Conservation (phyloP, 371 early-diverging fungal species). For the Circinella umbellata region DNA sequence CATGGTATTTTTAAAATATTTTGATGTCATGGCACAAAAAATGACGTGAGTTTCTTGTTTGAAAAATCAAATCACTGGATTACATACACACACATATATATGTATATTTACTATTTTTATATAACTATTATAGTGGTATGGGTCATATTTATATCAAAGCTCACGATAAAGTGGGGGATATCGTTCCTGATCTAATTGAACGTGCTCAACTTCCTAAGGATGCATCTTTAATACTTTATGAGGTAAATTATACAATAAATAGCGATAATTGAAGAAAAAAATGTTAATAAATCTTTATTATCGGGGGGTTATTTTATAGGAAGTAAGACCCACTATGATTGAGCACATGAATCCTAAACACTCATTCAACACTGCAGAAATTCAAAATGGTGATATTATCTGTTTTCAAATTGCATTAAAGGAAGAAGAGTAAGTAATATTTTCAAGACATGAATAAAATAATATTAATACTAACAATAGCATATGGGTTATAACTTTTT, state of each 20-base stretch:
- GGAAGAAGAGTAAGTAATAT: slow-evolving; percentile 59
- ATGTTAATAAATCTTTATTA: not conserved
- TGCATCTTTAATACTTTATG: slow-evolving; percentile 70
- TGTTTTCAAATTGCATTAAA: slow-evolving; percentile 71
- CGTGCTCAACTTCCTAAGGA: slow-evolving; percentile 60
- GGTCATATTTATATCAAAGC: slow-evolving; percentile 68
- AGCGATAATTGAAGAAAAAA: no score
- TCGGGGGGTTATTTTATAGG: slow-evolving; percentile 41
- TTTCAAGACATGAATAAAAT: no score
- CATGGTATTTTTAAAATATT: slow-evolving; percentile 86
- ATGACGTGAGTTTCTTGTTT: slow-evolving; percentile 57
- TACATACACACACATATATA: no score
- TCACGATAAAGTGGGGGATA: slow-evolving; percentile 65
- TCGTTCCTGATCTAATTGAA: slow-evolving; percentile 62
- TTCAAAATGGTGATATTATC: slow-evolving; percentile 88
- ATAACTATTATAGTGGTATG: slow-evolving; percentile 49
- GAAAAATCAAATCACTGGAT: not conserved
- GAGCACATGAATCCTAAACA: slow-evolving; percentile 66
- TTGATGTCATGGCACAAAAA: slow-evolving; percentile 66
- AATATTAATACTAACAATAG: not conserved
- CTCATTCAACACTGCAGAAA: slow-evolving; percentile 73
- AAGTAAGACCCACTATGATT: slow-evolving; percentile 87
- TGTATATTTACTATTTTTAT: no score
- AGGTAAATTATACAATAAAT: slow-evolving; percentile 41
- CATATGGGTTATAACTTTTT: not conserved